phyloP scores from a whole-genome alignment of 2,329 filamentous ascomycete species.

The Cladorrhinum sp. region DNA sequence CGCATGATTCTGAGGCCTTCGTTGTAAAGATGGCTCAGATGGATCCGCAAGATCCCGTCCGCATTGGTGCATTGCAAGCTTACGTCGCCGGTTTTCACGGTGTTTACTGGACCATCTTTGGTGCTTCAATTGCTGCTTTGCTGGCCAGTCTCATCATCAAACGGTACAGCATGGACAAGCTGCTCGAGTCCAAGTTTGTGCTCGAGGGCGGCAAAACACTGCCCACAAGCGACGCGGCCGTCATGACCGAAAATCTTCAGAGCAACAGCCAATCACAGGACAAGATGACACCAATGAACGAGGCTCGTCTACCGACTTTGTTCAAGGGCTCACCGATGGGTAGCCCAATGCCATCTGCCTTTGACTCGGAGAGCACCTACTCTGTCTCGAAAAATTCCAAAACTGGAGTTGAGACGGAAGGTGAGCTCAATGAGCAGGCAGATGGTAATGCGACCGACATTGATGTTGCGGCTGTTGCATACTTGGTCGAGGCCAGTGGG shows the following conservation, averaged over 20 bases:
- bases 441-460: neutral
- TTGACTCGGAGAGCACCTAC: conserved; percentile 11
- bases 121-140: conserved; percentile 19
- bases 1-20: conserved; percentile 30
- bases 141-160: conserved; percentile 24
- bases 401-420: neutral
- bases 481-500: conserved; percentile 22
- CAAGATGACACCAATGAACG: neutral
- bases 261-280: neutral
- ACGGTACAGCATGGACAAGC: conserved; percentile 29
- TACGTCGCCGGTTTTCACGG: conserved; percentile 28
- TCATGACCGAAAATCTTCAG: neutral
- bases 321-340: neutral
- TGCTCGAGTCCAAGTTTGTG: conserved; percentile 25
- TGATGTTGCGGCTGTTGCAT: conserved; percentile 11
- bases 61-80: conserved; percentile 24
- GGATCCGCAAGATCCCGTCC: conserved; percentile 21
- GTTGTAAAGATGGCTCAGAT: conserved; percentile 25
- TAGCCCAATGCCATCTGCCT: neutral
- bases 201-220: conserved; percentile 20
- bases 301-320: neutral
- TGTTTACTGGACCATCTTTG: conserved; percentile 30
- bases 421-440: neutral
- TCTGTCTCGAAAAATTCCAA: neutral
- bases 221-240: neutral